Evolutionary conservation across 2,329 filamentous ascomycete species (phyloP).

Genomic region (Colletotrichum tropicale): DNA sequence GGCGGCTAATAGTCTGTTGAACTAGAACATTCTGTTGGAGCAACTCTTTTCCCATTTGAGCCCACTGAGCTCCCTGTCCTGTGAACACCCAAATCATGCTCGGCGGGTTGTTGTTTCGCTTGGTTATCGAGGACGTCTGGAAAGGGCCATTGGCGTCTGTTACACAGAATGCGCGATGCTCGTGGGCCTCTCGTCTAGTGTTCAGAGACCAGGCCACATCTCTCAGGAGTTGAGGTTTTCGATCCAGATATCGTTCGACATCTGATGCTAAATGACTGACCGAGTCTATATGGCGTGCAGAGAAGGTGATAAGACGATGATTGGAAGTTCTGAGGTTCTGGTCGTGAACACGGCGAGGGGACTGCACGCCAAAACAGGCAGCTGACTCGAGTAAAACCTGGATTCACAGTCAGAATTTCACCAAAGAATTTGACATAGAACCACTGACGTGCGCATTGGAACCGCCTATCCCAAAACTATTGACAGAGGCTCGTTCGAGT

Average conservation of each 20-base stretch:
- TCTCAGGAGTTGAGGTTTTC: conserved; percentile 1
- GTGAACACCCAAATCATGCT: conserved; percentile 19
- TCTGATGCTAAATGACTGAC: neutral
- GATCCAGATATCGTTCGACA: neutral
- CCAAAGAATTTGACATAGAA: neutral
- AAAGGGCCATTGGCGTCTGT: neutral
- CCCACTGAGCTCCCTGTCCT: conserved; percentile 23
- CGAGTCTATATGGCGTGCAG: neutral
- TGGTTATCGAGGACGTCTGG: conserved; percentile 22
- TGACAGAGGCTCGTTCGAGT: conserved; percentile 30
- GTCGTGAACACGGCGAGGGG: neutral
- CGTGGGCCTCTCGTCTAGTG: conserved; percentile 14
- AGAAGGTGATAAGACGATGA: neutral
- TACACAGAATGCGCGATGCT: conserved; percentile 22
- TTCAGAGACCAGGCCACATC: conserved; percentile 24
- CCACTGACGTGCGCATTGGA: conserved; percentile 34
- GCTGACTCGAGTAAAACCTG: conserved; percentile 14
- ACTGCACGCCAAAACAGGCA: neutral
- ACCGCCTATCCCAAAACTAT: conserved; percentile 38
- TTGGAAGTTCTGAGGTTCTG: too few relatives aligned
- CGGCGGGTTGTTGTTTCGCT: neutral
- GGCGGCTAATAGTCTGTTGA: conserved; percentile 1
- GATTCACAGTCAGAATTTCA: neutral
- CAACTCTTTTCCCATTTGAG: conserved; percentile 21
- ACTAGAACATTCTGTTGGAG: conserved; percentile 4